These are phyloP conservation scores for Hypoxylon sp. DNA, from an alignment of 2,329 filamentous ascomycete genomes.

Conservation along the genomic window DNA sequence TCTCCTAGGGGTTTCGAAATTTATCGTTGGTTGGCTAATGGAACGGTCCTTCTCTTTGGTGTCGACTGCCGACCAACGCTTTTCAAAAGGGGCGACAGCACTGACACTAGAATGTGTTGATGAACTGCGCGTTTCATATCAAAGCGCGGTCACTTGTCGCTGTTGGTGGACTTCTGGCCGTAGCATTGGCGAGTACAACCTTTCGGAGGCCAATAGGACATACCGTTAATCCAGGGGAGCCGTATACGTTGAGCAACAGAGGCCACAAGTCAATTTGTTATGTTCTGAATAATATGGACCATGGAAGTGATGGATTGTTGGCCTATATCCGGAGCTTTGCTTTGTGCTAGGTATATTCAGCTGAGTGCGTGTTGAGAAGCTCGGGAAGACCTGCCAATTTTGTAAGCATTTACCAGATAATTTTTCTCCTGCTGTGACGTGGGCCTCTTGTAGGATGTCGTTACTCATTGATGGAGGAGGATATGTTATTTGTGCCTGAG, in stretches of 20 bases:
- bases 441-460: background rate
- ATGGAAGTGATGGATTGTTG: background rate
- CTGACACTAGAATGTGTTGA: background rate
- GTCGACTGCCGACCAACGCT: background rate
- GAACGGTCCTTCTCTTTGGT: background rate
- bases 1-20: background rate
- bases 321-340: background rate
- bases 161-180: background rate
- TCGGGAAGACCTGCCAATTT: background rate
- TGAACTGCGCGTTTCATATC: background rate
- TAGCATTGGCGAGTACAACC: background rate
- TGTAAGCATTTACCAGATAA: background rate
- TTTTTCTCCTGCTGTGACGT: background rate
- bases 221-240: background rate
- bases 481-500: background rate
- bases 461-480: background rate
- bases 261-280: background rate
- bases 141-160: background rate
- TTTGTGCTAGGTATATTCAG: background rate
- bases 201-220: background rate
- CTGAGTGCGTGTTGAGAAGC: no score
- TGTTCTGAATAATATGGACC: background rate
- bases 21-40: background rate
- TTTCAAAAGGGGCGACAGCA: background rate
- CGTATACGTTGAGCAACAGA: background rate